A percentile compares a stretch with the other conserved stretches of the same genome.
These are phyloP conservation scores for Termitomyces sp. DNA, from an alignment of 768 basidiomycete species.

Conservation along the genomic window DNA sequence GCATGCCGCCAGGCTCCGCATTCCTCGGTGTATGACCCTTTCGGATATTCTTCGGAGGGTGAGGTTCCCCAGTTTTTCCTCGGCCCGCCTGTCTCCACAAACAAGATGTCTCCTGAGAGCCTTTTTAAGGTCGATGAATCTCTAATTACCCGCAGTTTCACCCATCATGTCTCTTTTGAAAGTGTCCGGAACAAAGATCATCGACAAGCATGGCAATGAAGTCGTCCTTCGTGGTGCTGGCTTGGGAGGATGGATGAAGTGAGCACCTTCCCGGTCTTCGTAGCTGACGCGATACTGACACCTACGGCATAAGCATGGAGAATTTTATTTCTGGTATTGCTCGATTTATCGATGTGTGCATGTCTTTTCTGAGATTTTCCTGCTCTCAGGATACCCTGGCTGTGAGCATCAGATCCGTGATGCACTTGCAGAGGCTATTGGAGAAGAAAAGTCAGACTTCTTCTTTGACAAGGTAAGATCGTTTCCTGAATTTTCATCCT, in stretches of 20 bases:
- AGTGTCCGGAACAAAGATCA: slow-evolving; percentile 54
- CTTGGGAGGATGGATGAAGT: slow-evolving; percentile 88
- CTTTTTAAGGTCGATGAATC: slow-evolving; percentile 7
- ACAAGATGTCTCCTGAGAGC: slow-evolving; percentile 1
- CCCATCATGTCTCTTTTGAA: slow-evolving; percentile 46
- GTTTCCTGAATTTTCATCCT: neutral
- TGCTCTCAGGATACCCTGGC: slow-evolving; percentile 59
- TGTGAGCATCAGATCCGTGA: slow-evolving; percentile 77
- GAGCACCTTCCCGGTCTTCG: slow-evolving; percentile 22
- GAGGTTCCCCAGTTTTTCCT: neutral
- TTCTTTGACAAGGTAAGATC: slow-evolving; percentile 75
- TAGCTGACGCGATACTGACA: slow-evolving; percentile 3
- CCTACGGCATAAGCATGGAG: slow-evolving; percentile 48
- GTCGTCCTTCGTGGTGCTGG: slow-evolving; percentile 67
- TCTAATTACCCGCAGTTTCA: neutral
- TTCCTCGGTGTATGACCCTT: neutral
- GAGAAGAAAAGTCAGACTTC: slow-evolving; percentile 60
- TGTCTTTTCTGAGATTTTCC: neutral
- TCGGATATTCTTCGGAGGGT: slow-evolving; percentile 16
- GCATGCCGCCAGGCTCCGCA: neutral
- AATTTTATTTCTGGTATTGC: slow-evolving; percentile 64
- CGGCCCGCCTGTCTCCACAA: slow-evolving; percentile 4
- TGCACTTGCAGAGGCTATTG: slow-evolving; percentile 60
- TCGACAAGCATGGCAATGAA: slow-evolving; percentile 50
- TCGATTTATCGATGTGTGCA: neutral